Conservation (phyloP, 129 eudicot genomes). For the Gnaphalium uliginosum region DNA sequence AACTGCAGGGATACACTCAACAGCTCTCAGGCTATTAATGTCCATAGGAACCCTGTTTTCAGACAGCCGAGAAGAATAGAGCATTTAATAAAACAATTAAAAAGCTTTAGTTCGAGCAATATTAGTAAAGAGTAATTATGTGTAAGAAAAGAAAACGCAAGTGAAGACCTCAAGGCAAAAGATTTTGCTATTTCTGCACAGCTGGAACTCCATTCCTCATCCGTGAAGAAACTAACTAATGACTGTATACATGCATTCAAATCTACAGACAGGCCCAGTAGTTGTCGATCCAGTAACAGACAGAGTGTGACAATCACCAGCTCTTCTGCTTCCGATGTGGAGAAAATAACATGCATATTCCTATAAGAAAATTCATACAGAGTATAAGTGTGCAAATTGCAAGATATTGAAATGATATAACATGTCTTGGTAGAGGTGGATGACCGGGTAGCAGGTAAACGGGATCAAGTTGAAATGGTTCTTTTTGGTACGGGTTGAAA, state of each 20-base stretch:
- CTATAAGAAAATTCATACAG: slow-evolving; percentile 39
- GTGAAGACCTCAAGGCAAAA: slow-evolving; percentile 66
- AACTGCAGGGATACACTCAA: slow-evolving; percentile 61
- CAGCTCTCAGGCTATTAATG: slow-evolving; percentile 64
- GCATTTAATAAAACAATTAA: neutral
- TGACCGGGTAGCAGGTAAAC: no score
- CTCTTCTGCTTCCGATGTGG: slow-evolving; percentile 70
- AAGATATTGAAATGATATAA: neutral
- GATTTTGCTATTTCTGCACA: slow-evolving; percentile 54
- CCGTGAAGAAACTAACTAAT: slow-evolving; percentile 53
- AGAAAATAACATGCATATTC: slow-evolving; percentile 43
- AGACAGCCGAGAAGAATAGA: slow-evolving; percentile 15
- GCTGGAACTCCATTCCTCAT: slow-evolving; percentile 69
- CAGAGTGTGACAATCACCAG: slow-evolving; percentile 41
- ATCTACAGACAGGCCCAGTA: slow-evolving; percentile 54
- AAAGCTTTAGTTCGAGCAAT: neutral
- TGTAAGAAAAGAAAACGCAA: neutral
- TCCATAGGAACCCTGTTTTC: slow-evolving; percentile 63
- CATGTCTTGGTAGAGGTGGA: neutral
- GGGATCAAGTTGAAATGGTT: neutral
- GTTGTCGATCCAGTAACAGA: slow-evolving; percentile 66
- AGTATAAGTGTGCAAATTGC: slow-evolving; percentile 1
- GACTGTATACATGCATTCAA: slow-evolving; percentile 59
- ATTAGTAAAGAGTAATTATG: neutral
- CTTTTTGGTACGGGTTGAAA: neutral